Percentiles rank a stretch among this genome's conserved stretches.
Conservation (phyloP, 352 stramenopile species). For the Halophytophthora batemanensis region DNA sequence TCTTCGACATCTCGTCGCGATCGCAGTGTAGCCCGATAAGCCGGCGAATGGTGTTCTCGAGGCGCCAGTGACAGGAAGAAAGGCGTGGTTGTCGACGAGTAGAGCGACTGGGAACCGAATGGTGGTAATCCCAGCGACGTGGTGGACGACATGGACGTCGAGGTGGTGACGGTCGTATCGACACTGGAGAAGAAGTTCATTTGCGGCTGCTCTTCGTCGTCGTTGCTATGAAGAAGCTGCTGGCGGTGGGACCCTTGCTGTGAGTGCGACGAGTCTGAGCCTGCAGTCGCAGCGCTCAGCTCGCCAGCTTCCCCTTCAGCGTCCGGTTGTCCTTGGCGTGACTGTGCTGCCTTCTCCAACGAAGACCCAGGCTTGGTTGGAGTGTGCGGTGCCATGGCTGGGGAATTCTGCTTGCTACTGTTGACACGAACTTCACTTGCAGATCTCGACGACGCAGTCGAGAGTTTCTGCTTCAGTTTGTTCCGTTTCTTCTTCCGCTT, state of each 20-base stretch:
- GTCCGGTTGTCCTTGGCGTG: neutral
- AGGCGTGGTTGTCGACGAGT: conserved; percentile 31
- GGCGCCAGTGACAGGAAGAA: conserved; percentile 59
- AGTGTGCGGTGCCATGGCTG: conserved; percentile 4
- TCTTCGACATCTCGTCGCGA: conserved; percentile 18
- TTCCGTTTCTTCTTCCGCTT: conserved; percentile 34
- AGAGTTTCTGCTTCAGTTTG: conserved; percentile 20
- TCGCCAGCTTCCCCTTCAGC: conserved; percentile 16
- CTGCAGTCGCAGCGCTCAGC: conserved; percentile 22
- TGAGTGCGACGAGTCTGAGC: conserved; percentile 23
- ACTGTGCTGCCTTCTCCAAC: conserved; percentile 3
- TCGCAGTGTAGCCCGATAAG: conserved; percentile 1
- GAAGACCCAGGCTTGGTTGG: neutral
- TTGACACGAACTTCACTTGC: neutral
- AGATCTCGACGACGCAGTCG: neutral
- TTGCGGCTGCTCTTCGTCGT: conserved; percentile 22
- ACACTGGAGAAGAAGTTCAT: conserved; percentile 38
- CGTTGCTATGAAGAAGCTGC: conserved; percentile 16
- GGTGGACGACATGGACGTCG: conserved; percentile 20
- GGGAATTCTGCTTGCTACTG: neutral
- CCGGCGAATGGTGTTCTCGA: conserved; percentile 15
- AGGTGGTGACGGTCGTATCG: conserved; percentile 21
- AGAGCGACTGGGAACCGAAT: conserved; percentile 49
- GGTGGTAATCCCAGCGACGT: conserved; percentile 28
- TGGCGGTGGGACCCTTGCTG: conserved; percentile 9